Conservation (phyloP, 345 rosid genomes). For the Citrus cavaleriei region DNA sequence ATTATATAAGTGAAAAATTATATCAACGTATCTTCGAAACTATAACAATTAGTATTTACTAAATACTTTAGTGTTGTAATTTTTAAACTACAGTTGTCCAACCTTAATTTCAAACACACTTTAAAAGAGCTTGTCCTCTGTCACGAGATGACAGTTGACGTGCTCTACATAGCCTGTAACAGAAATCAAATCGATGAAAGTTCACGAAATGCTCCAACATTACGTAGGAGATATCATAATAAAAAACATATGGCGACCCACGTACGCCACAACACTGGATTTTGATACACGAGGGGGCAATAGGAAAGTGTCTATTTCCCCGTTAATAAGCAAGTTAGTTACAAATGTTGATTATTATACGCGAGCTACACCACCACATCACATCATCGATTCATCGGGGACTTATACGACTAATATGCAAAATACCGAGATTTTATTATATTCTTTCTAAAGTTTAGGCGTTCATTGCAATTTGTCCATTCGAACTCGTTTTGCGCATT, state of each 20-base stretch:
- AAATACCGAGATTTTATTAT: not conserved
- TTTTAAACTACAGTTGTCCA: accelerated
- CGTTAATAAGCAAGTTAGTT: not conserved
- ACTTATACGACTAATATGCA: not conserved
- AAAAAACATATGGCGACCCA: too few species aligned
- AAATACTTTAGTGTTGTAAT: accelerated
- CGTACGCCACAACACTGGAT: too few species aligned
- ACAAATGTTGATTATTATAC: too few species aligned
- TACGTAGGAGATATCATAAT: not conserved
- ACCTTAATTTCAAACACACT: accelerated
- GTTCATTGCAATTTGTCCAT: not conserved
- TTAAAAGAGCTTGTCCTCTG: too few species aligned
- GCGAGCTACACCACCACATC: not conserved
- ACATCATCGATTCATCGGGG: not conserved
- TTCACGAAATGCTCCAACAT: not conserved
- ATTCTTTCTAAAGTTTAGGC: not conserved
- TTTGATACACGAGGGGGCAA: not conserved
- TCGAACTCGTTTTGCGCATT: not conserved
- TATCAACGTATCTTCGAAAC: accelerated
- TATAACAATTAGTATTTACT: accelerated
- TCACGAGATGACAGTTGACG: too few species aligned
- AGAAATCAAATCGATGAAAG: not conserved
- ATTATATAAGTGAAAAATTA: too few species aligned
- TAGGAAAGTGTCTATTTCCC: not conserved
- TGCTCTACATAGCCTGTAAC: not conserved